Evolutionary conservation across 2,329 filamentous ascomycete genomes (phyloP), one percentile per base, ranked within the genome.

Genomic region (Fusarium liriodendri): DNA sequence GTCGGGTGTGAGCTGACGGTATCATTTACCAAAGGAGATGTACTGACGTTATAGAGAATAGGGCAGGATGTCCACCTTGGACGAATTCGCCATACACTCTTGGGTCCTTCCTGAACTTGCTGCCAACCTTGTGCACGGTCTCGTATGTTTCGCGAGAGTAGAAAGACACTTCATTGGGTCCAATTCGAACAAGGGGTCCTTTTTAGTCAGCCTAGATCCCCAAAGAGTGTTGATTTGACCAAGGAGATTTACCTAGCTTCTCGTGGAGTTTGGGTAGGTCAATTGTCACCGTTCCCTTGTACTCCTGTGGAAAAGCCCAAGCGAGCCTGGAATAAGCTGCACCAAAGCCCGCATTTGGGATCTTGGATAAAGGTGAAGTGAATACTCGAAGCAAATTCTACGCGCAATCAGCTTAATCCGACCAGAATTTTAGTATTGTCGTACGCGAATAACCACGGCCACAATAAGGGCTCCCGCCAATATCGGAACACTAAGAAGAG

Each of bases 71-170:
- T 0, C 76, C 76, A 35, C 72, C 78, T 65, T 79, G 78, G 0
- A 80, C 74, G 27, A 80, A 79, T 22, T 79, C 71, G 6, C 78
- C 78, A 65, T 80, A 80, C 1, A 72, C 74, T 5, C 77, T 63
- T 0, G 78, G 77, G 7, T 80, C 78, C 50, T 80, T 80, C 2
- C 62, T 59, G 14, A 75, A 80, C 18, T 66, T 72, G 27, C 78
- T 77, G 0, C 74, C 70, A 7, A 76, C 74, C 22, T 75, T 80
- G n/a, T 79, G 75, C 1, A 80, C 66, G 0, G 59, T 65, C 16
- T 79, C 74, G 18, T 79, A 79, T 11, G 75, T 62, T 0, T 79
- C 77, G 18, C 75, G 63, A 1, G 76, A 80, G 20, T 78, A 80
- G 37, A 78, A 80, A 0, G 77, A 79, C 1, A 79, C 61, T 35